Evolutionary conservation across 1,284 basidiomycete species (phyloP).

Genomic region (Austroboletus niveus): DNA sequence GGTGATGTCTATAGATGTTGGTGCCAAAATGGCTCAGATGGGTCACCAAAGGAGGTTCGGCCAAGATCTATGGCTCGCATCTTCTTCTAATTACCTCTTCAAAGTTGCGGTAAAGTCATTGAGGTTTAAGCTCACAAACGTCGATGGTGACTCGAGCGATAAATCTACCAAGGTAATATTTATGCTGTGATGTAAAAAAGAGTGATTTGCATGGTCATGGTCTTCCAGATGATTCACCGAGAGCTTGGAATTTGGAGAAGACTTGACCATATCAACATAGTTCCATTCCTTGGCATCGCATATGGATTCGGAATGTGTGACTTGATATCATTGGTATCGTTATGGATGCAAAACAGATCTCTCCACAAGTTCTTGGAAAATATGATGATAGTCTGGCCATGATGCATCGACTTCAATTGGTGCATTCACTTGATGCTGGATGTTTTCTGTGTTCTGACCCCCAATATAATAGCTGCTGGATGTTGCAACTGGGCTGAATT

Average conservation of each 20-base stretch:
- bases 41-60: slow-evolving; percentile 1
- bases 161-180: neutral
- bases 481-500: slow-evolving; percentile 1
- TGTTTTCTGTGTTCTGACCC: neutral
- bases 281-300: neutral
- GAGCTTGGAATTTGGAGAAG: slow-evolving; percentile 11
- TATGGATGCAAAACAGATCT: slow-evolving; percentile 20
- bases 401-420: slow-evolving; percentile 6
- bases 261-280: slow-evolving; percentile 3
- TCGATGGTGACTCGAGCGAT: neutral
- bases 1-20: slow-evolving; percentile 9
- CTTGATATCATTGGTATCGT: slow-evolving; percentile 14
- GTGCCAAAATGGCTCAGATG: neutral
- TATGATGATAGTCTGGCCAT: neutral
- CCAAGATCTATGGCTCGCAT: too few species aligned
- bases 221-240: slow-evolving; percentile 5
- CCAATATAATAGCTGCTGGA: slow-evolving; percentile 3
- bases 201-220: too few species aligned
- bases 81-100: too few species aligned
- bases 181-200: too few species aligned
- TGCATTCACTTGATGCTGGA: neutral
- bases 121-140: neutral
- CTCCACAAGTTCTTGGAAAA: slow-evolving; percentile 9
- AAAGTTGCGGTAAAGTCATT: slow-evolving; percentile 20
- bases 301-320: slow-evolving; percentile 10